Evolutionary conservation across 805 yeast species (phyloP).

Genomic region (Lachancea cidri): DNA sequence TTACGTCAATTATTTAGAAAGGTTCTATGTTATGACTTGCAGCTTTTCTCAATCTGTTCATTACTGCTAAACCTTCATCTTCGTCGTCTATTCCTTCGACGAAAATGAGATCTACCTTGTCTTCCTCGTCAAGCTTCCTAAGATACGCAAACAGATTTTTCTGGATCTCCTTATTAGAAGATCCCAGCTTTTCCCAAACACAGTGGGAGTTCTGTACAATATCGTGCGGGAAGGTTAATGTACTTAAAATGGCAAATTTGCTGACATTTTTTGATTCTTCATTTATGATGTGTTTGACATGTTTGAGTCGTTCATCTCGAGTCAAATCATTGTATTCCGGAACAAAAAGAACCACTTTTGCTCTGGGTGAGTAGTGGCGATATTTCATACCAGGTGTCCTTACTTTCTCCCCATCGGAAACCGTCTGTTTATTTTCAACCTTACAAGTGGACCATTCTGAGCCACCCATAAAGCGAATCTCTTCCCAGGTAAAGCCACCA

Average conservation of each 20-base stretch:
- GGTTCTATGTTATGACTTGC: constrained; percentile 45
- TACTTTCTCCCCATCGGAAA: constrained; percentile 58
- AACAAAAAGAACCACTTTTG: constrained; percentile 66
- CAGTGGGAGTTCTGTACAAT: constrained; percentile 19
- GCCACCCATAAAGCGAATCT: constrained; percentile 64
- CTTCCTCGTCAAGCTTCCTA: constrained; percentile 67
- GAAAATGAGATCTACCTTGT: constrained; percentile 60
- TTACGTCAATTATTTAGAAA: constrained; percentile 9
- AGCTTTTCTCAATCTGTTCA: constrained; percentile 87
- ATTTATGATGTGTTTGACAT: constrained; percentile 15
- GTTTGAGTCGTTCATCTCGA: constrained; percentile 24
- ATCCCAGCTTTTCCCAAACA: constrained; percentile 37
- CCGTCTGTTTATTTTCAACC: constrained; percentile 60
- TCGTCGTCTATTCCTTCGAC: constrained; percentile 77
- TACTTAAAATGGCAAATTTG: constrained; percentile 49
- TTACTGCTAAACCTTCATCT: constrained; percentile 86
- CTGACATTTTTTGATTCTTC: constrained; percentile 12
- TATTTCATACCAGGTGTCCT: constrained; percentile 98
- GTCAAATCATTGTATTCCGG: constrained; percentile 42
- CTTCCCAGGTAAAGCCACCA: constrained; percentile 85
- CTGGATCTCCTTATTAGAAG: constrained; percentile 53
- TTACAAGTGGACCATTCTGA: constrained; percentile 56
- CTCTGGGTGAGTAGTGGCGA: constrained; percentile 88
- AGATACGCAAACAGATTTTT: constrained; percentile 66
- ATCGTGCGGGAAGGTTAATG: constrained; percentile 25